A percentile compares a stretch with the other conserved stretches of the same genome.
Conservation (phyloP, 495 filamentous ascomycete species). For the Stereocaulon alpinum region DNA sequence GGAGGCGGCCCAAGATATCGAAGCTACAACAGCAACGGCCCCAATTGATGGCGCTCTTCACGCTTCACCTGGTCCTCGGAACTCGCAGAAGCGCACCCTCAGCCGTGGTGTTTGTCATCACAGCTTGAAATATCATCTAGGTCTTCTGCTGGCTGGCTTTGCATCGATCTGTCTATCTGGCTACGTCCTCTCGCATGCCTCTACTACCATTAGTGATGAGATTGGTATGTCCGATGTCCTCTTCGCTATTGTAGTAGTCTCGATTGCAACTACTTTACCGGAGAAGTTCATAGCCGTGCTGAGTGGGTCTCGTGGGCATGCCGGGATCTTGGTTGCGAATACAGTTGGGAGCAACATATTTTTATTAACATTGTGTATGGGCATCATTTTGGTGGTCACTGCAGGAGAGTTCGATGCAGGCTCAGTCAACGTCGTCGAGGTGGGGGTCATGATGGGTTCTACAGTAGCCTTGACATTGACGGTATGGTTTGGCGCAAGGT, state of each 20-base stretch:
- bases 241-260: not conserved
- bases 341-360: conserved; percentile 49
- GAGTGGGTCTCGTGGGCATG: conserved; percentile 34
- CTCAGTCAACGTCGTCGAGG: not conserved
- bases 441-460: not conserved
- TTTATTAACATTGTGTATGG: conserved; percentile 41
- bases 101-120: not conserved
- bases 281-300: conserved; percentile 45
- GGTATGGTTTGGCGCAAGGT: not conserved
- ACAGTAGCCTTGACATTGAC: not conserved
- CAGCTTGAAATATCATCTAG: not conserved
- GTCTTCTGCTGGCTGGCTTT: not conserved
- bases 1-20: not conserved
- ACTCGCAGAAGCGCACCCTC: not conserved
- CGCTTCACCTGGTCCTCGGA: not conserved
- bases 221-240: conserved; percentile 33
- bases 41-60: not conserved
- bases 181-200: conserved; percentile 37
- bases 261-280: conserved; percentile 37
- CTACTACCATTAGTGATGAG: conserved; percentile 29
- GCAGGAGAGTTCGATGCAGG: not conserved
- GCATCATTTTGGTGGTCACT: conserved; percentile 24
- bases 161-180: conserved; percentile 24
- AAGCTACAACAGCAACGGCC: not conserved
- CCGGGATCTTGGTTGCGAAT: conserved; percentile 42